Percentiles rank a stretch among this genome's conserved stretches.
phyloP scores from a whole-genome alignment of 2,329 filamentous ascomycete species.

The Didymella arachidicola region DNA sequence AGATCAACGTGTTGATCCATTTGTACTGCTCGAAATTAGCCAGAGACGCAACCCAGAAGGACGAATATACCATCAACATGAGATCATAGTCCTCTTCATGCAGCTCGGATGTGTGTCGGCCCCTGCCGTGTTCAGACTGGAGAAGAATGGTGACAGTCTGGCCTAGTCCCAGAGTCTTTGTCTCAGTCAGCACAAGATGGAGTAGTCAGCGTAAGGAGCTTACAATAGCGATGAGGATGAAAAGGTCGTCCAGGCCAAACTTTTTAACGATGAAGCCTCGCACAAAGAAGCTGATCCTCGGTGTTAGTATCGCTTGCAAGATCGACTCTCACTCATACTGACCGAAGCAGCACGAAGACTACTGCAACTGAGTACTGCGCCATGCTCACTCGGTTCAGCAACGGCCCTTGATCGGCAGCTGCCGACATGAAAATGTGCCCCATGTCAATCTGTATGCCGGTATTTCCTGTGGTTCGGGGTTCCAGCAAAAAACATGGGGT shows the following conservation, averaged over 20 bases:
- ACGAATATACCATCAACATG: constrained; percentile 33
- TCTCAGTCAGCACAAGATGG: neutral
- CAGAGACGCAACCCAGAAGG: neutral
- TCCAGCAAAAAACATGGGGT: constrained; percentile 24
- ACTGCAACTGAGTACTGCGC: constrained; percentile 33
- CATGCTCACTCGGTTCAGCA: constrained; percentile 36
- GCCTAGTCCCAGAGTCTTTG: constrained; percentile 31
- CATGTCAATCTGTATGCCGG: constrained; percentile 26
- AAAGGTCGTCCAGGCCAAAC: constrained; percentile 38
- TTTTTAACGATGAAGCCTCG: constrained; percentile 37
- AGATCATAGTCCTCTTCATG: constrained; percentile 28
- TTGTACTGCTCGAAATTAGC: constrained; percentile 30
- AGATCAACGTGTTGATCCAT: constrained; percentile 40
- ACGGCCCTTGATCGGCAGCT: constrained; percentile 30
- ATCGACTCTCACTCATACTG: constrained; percentile 3
- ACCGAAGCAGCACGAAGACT: constrained; percentile 36
- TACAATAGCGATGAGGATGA: constrained; percentile 38
- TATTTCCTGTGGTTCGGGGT: constrained; percentile 12
- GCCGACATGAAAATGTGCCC: constrained; percentile 31
- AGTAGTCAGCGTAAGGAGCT: neutral
- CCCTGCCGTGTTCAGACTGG: constrained; percentile 38
- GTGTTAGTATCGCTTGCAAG: neutral
- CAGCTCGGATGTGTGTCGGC: constrained; percentile 30
- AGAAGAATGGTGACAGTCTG: constrained; percentile 38
- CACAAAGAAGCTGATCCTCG: constrained; percentile 31